A percentile compares a stretch with the other conserved stretches of the same genome.
These are phyloP conservation scores for Populus nigra DNA, from an alignment of 345 rosid genomes.

Conservation along the genomic window DNA sequence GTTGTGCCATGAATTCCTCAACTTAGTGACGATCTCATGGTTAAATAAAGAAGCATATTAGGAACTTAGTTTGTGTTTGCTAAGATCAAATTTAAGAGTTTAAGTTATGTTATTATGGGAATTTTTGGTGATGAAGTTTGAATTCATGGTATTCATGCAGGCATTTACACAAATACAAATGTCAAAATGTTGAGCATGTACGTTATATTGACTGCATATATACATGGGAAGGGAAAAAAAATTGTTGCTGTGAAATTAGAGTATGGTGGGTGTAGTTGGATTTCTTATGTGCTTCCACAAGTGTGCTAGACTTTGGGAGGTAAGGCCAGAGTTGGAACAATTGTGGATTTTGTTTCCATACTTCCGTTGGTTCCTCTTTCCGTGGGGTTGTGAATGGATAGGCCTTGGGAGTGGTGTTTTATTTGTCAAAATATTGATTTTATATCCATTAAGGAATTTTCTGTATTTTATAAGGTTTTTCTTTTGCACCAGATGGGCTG, in stretches of 20 bases:
- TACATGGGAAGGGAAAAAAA: neutral
- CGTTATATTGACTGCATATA: neutral
- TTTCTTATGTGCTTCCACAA: neutral
- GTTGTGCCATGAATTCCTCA: neutral
- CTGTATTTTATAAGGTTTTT: neutral
- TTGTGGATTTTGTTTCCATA: no score
- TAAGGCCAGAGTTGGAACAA: neutral
- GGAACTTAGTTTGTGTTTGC: neutral
- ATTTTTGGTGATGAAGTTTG: neutral
- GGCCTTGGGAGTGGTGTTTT: neutral
- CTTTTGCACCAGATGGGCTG: neutral
- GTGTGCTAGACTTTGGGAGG: neutral
- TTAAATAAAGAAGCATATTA: neutral
- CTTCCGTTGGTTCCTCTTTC: no score
- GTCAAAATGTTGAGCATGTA: neutral
- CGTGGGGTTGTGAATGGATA: neutral
- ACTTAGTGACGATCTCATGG: neutral
- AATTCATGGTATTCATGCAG: neutral
- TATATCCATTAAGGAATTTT: neutral
- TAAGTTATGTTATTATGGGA: neutral
- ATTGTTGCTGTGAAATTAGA: neutral
- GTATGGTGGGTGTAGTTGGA: neutral
- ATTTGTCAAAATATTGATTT: neutral
- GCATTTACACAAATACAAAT: neutral
- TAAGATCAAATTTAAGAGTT: neutral